These are phyloP conservation scores for Colletotrichum paranaense DNA, from an alignment of 2,329 filamentous ascomycete species.

Conservation along the genomic window DNA sequence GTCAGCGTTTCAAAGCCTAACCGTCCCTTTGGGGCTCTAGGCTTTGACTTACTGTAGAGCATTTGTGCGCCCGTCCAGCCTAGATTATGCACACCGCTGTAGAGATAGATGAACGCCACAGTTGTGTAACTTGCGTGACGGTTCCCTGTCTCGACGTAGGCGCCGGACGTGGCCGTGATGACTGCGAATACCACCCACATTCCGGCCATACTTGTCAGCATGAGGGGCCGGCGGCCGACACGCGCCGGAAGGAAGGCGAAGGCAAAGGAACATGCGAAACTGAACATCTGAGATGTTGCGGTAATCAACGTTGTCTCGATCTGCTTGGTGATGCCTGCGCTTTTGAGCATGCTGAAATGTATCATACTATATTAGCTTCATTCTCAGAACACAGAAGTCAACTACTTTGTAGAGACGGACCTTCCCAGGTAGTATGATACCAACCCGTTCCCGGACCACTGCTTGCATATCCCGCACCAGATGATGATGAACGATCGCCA, in stretches of 20 bases:
- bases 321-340: constrained; percentile 30
- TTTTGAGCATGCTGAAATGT: constrained; percentile 20
- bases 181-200: constrained; percentile 33
- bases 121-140: constrained; percentile 21
- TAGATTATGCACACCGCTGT: constrained; percentile 33
- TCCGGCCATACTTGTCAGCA: constrained; percentile 30
- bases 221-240: constrained; percentile 32
- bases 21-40: no score
- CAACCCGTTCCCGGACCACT: constrained; percentile 44
- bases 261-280: constrained; percentile 28
- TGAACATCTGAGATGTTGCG: constrained; percentile 34
- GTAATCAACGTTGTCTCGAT: constrained; percentile 31
- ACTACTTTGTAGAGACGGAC: neutral
- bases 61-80: constrained; percentile 34
- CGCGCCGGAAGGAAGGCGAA: constrained; percentile 32
- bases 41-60: constrained; percentile 19
- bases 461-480: constrained; percentile 56
- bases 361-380: no score
- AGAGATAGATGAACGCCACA: constrained; percentile 32
- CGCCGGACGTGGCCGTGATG: constrained; percentile 27
- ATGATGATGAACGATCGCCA: constrained; percentile 51
- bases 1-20: neutral
- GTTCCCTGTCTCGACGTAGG: constrained; percentile 29
- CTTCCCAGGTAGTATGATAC: neutral
- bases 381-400: neutral